phyloP scores from a whole-genome alignment of 805 yeast genomes.

The Myxozyma nipponensis region DNA sequence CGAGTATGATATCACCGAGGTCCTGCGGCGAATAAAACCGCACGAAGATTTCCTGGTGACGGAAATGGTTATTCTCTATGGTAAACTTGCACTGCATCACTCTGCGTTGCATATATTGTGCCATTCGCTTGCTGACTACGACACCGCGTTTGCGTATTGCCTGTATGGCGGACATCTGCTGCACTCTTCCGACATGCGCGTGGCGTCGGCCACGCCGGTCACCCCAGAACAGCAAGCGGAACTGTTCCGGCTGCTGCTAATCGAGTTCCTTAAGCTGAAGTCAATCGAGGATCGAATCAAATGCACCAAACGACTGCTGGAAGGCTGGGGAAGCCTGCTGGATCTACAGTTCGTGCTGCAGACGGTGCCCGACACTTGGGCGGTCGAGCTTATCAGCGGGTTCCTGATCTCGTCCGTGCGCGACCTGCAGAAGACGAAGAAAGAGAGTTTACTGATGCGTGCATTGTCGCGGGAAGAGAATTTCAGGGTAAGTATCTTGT shows the following conservation, averaged over 20 bases:
- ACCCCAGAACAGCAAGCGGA: constrained; percentile 27
- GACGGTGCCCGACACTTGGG: constrained; percentile 35
- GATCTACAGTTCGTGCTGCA: constrained; percentile 33
- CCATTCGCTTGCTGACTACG: constrained; percentile 36
- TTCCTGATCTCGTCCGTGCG: constrained; percentile 29
- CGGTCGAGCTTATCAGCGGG: constrained; percentile 33
- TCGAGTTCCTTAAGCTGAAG: constrained; percentile 30
- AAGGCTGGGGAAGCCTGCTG: constrained; percentile 32
- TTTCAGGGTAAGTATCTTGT: constrained; percentile 10
- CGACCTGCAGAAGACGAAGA: constrained; percentile 17
- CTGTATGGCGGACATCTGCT: constrained; percentile 29
- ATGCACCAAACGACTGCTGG: constrained; percentile 32
- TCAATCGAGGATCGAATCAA: constrained; percentile 27
- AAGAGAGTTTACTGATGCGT: constrained; percentile 25
- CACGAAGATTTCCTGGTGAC: constrained; percentile 32
- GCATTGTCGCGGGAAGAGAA: constrained; percentile 29
- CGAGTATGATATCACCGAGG: constrained; percentile 29
- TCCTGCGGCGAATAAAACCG: constrained; percentile 31
- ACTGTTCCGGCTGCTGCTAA: constrained; percentile 31
- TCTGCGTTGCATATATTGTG: constrained; percentile 36
- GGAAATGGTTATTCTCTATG: constrained; percentile 37
- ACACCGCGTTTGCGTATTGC: constrained; percentile 37
- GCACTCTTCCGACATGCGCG: constrained; percentile 17
- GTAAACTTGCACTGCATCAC: constrained; percentile 36
- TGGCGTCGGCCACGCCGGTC: constrained; percentile 6